Conservation (phyloP, 2,329 filamentous ascomycete genomes). For the Diaporthe sp. region DNA sequence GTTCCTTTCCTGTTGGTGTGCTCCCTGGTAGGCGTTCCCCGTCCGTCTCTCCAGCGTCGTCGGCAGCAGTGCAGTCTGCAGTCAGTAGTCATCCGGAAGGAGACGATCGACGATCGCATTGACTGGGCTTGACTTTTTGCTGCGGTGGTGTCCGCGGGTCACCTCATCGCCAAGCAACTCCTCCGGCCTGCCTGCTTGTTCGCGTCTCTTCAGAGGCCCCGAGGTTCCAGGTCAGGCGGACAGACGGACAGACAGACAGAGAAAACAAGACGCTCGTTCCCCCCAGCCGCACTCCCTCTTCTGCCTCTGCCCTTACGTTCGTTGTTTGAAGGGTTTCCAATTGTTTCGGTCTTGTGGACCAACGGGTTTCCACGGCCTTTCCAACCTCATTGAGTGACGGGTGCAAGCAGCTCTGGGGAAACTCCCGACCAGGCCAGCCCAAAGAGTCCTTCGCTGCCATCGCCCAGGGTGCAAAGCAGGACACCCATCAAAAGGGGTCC, state of each 20-base stretch:
- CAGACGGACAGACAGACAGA: conserved; percentile 4
- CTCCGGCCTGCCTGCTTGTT: conserved; percentile 28
- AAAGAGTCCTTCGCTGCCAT: conserved; percentile 27
- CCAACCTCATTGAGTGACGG: conserved; percentile 38
- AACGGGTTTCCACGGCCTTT: conserved; percentile 14
- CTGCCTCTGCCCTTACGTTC: conserved; percentile 19
- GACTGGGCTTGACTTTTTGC: conserved; percentile 30
- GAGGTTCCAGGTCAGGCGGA: conserved; percentile 23
- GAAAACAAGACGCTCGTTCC: conserved; percentile 25
- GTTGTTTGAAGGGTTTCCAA: conserved; percentile 34
- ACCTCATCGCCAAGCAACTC: conserved; percentile 32
- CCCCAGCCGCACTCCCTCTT: background rate
- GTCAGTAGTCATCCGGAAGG: conserved; percentile 30
- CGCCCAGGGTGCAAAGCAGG: conserved; percentile 33
- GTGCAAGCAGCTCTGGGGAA: conserved; percentile 34
- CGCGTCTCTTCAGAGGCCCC: conserved; percentile 23
- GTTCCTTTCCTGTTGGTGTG: conserved; percentile 32
- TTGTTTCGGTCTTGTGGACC: conserved; percentile 34
- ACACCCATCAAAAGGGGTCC: conserved; percentile 25
- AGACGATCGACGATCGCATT: conserved; percentile 31
- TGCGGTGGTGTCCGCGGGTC: conserved; percentile 29
- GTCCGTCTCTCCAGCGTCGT: conserved; percentile 28
- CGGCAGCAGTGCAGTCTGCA: conserved; percentile 21
- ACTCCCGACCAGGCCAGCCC: conserved; percentile 29
- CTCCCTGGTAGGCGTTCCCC: conserved; percentile 16